Evolutionary conservation across 2,329 filamentous ascomycete species (phyloP), one percentile per base, ranked within the genome.

Genomic region (Boeremia lycopersici): DNA sequence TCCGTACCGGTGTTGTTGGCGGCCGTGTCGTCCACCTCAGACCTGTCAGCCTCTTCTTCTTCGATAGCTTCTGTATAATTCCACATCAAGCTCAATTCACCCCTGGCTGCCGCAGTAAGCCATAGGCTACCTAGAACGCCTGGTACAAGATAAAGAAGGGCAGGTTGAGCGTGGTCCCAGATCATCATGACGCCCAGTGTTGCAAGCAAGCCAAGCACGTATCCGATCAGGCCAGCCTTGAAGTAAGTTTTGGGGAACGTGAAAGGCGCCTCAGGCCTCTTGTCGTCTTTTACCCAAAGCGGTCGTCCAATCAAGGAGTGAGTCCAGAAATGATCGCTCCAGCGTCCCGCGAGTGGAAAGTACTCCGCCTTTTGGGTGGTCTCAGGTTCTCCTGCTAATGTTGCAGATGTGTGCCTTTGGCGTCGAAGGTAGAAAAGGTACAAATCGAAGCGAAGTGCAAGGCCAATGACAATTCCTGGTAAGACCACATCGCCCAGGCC

Each of bases 401-500:
- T 25, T 5, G 61, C 60, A 10, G 64, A 50, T 28, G 57, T 55
- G 10, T 48, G 64, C 38, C 62, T 82, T 71, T 87, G 82, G 68
- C 90, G 87, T 34, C 81, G 81, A 31, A 89, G 81, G 70, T 98
- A 98, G 77, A 89, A 87, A 48, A 91, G 81, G 78, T 91, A 95
- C 7, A 96, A 81, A 70, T 99, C 93, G 65, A 96, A 96, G n/a
- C 93, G 86, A 23, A 99, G 80, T 2, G 93, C 91, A 36, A 97
- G 83, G 1, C 86, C 91, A 59, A 98, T 89, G 77, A 97, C 88
- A 68, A 98, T 91, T 8, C 93, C 95, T 0, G 93, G 93, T 3
- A 99, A 81, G 1, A 96, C 90, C 53, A 99, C 90, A 70, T 99
- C 93, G n/a, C 93, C 93, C 0, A 98, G 82, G 0, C 93, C 93